Evolutionary conservation across 1,284 basidiomycete genomes (phyloP).

Genomic region (Trametes pubescens): DNA sequence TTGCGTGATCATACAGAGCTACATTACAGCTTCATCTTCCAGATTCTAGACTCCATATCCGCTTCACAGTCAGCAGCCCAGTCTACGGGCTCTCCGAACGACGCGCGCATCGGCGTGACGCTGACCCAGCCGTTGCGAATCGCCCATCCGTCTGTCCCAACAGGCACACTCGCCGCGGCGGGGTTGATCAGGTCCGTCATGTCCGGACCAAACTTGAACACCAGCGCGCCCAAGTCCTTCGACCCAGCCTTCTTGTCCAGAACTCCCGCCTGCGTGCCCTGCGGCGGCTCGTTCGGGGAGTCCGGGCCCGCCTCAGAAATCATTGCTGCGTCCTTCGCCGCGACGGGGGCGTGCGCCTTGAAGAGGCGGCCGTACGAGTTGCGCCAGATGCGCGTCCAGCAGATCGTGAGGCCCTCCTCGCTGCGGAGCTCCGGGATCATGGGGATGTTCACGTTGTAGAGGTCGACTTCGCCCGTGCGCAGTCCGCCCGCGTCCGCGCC

Average conservation of each 20-base stretch:
- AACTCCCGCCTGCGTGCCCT: constrained; percentile 23
- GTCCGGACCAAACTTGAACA: constrained; percentile 86
- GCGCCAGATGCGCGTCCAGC: constrained; percentile 81
- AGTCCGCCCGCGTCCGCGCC: constrained; percentile 69
- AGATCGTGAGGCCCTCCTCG: constrained; percentile 64
- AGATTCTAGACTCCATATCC: constrained; percentile 52
- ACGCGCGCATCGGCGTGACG: constrained; percentile 77
- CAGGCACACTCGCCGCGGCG: constrained; percentile 61
- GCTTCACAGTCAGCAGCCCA: constrained; percentile 34
- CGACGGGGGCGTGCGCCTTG: constrained; percentile 51
- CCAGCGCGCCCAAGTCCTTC: constrained; percentile 52
- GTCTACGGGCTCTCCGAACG: constrained; percentile 69
- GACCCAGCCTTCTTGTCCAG: constrained; percentile 24
- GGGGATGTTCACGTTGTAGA: constrained; percentile 87
- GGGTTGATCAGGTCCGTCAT: constrained; percentile 77
- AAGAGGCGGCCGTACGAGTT: constrained; percentile 82
- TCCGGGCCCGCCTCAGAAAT: constrained; percentile 55
- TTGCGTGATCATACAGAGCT: neutral
- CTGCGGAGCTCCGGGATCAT: constrained; percentile 68
- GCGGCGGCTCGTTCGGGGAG: constrained; percentile 38
- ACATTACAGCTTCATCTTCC: constrained; percentile 61
- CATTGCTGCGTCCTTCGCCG: constrained; percentile 28
- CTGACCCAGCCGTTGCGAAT: constrained; percentile 72
- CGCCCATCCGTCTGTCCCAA: constrained; percentile 86
- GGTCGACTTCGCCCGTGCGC: constrained; percentile 71